phyloP scores from a whole-genome alignment of 202 grass and related monocot genomes.

The Hordeum pubiflorum region DNA sequence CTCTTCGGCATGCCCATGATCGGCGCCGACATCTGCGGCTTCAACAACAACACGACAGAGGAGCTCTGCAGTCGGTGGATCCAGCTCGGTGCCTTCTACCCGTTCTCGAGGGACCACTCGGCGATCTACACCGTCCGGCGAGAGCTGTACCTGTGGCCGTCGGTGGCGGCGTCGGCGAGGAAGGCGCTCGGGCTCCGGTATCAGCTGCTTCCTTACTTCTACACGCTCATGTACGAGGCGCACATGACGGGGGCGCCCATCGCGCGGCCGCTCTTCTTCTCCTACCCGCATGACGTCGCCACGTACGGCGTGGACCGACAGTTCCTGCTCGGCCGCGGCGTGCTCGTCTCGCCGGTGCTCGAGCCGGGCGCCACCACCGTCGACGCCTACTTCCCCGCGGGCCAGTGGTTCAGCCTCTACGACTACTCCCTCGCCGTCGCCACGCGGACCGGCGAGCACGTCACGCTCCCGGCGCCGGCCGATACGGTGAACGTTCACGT shows the following conservation, averaged over 20 bases:
- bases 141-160: conserved; percentile 68
- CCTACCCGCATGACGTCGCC: conserved; percentile 40
- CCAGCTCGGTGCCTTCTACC: conserved; percentile 91
- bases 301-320: conserved; percentile 54
- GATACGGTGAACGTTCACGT: conserved; percentile 72
- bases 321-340: conserved; percentile 54
- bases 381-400: conserved; percentile 61
- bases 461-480: conserved; percentile 42
- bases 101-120: conserved; percentile 79
- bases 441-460: not conserved
- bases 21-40: conserved; percentile 89
- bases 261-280: conserved; percentile 81
- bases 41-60: conserved; percentile 48
- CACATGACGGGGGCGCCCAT: conserved; percentile 64
- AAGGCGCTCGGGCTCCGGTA: conserved; percentile 70
- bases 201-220: conserved; percentile 51
- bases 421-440: conserved; percentile 31
- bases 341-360: conserved; percentile 74
- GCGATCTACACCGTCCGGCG: conserved; percentile 27
- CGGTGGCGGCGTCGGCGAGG: conserved; percentile 49
- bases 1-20: conserved; percentile 77
- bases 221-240: conserved; percentile 76
- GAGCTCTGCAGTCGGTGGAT: conserved; percentile 82
- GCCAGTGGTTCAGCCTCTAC: conserved; percentile 63
- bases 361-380: conserved; percentile 27